Evolutionary conservation across 495 filamentous ascomycete species (phyloP).

Genomic region (Podospora pseudocomata): DNA sequence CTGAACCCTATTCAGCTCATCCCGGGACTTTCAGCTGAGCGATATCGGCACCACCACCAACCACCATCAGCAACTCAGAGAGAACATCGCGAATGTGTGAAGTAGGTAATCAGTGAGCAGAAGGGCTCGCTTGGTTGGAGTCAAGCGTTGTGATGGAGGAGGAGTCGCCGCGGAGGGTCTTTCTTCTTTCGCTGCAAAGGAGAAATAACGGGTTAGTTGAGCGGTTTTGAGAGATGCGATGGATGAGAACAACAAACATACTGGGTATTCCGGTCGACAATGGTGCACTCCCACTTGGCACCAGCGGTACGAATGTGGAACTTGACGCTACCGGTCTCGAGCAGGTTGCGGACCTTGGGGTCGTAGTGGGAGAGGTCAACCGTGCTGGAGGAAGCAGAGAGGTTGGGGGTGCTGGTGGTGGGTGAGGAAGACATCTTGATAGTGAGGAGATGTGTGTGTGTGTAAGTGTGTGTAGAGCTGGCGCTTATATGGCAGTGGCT

Average conservation of each 20-base stretch:
- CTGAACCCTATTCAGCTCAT: not conserved
- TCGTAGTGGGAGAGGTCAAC: slow-evolving; percentile 17
- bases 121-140: slow-evolving; percentile 6
- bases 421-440: slow-evolving; percentile 12
- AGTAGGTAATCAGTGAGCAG: not conserved
- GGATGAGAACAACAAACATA: slow-evolving; percentile 22
- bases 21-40: not conserved
- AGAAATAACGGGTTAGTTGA: too few relatives aligned
- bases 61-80: not conserved
- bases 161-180: slow-evolving; percentile 20
- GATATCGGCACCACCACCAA: not conserved
- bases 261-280: slow-evolving; percentile 43
- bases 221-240: too few relatives aligned
- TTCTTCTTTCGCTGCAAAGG: slow-evolving; percentile 36
- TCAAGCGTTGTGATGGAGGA: slow-evolving; percentile 31
- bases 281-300: slow-evolving; percentile 39
- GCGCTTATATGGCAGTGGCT: not conserved
- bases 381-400: slow-evolving; percentile 7
- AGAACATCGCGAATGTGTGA: not conserved
- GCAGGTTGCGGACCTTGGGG: slow-evolving; percentile 29
- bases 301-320: slow-evolving; percentile 44
- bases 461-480: not conserved
- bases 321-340: slow-evolving; percentile 36
- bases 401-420: not conserved
- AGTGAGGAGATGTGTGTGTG: not conserved